phyloP scores from a whole-genome alignment of 495 filamentous ascomycete genomes.

The Rhypophila decipiens region DNA sequence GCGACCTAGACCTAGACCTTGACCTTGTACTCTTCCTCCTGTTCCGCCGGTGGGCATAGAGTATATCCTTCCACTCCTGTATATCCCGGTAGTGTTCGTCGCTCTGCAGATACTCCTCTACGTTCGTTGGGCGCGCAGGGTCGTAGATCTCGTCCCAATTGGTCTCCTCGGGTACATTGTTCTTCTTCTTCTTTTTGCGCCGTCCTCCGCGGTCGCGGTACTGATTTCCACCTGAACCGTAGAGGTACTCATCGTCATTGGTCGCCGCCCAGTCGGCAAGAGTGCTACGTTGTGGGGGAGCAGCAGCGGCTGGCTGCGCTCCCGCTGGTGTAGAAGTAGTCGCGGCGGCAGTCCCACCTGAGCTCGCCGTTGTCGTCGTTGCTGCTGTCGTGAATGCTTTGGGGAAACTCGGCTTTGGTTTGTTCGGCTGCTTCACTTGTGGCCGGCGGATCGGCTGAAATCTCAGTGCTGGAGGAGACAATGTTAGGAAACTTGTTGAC shows the following conservation, averaged over 20 bases:
- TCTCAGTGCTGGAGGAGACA: conserved; percentile 52
- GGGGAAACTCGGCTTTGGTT: conserved; percentile 57
- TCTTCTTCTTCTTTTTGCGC: conserved; percentile 81
- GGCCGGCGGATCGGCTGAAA: conserved; percentile 76
- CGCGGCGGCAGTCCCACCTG: conserved; percentile 1
- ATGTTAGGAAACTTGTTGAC: conserved; percentile 44
- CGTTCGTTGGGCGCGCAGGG: conserved; percentile 73
- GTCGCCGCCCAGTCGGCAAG: conserved; percentile 79
- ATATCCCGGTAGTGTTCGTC: conserved; percentile 78
- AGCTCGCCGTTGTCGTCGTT: no score
- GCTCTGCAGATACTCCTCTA: conserved; percentile 78
- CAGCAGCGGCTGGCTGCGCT: conserved; percentile 6
- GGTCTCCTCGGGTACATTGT: conserved; percentile 51
- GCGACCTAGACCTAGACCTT: conserved; percentile 32
- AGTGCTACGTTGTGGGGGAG: conserved; percentile 58
- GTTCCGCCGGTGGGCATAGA: conserved; percentile 67
- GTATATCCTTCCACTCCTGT: conserved; percentile 78
- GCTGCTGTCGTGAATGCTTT: conserved; percentile 19
- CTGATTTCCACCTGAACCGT: conserved; percentile 45
- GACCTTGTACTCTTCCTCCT: conserved; percentile 41
- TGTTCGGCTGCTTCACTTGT: conserved; percentile 57
- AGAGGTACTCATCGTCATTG: conserved; percentile 56
- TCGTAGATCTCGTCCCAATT: conserved; percentile 96
- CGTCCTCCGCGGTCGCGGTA: conserved; percentile 70
- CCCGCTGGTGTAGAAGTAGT: conserved; percentile 8